phyloP scores from a whole-genome alignment of 495 filamentous ascomycete species.

The Thermothielavioides terrestris region DNA sequence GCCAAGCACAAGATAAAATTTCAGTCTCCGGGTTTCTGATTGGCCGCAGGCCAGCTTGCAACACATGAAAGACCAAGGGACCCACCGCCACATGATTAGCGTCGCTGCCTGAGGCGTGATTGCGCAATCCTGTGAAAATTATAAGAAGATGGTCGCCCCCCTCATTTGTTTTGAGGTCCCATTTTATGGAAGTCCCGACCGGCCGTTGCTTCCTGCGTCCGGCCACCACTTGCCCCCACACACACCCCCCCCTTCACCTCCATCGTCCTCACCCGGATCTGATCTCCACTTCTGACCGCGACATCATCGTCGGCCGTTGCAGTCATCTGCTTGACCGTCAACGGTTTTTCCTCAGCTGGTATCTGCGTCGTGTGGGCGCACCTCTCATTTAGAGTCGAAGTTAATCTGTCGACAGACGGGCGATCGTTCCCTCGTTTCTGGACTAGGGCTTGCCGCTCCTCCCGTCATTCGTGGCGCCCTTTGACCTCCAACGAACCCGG shows the following conservation, averaged over 20 bases:
- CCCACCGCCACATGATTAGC: constrained; percentile 24
- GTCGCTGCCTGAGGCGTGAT: constrained; percentile 27
- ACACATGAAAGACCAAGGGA: constrained; percentile 23
- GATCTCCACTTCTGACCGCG: constrained; percentile 18
- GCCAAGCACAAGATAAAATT: constrained; percentile 24
- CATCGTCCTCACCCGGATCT: background rate
- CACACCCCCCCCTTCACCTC: constrained; percentile 21
- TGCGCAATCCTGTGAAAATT: constrained; percentile 29
- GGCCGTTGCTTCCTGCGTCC: constrained; percentile 34
- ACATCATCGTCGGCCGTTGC: constrained; percentile 25
- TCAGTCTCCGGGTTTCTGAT: constrained; percentile 12
- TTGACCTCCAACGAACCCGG: constrained; percentile 21
- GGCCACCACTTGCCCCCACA: constrained; percentile 30
- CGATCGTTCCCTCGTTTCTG: constrained; percentile 24
- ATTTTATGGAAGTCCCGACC: constrained; percentile 42
- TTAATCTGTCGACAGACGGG: constrained; percentile 27
- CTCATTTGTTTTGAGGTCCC: constrained; percentile 34
- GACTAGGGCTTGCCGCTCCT: constrained; percentile 22
- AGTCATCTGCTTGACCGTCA: constrained; percentile 18
- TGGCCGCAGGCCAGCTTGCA: constrained; percentile 12
- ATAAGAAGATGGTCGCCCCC: constrained; percentile 41
- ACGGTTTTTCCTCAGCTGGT: constrained; percentile 11
- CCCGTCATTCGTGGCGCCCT: constrained; percentile 20
- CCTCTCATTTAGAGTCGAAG: constrained; percentile 31
- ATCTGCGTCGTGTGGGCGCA: constrained; percentile 32